phyloP scores from a whole-genome alignment of 163 green algal genomes.

The Volvox carteri region DNA sequence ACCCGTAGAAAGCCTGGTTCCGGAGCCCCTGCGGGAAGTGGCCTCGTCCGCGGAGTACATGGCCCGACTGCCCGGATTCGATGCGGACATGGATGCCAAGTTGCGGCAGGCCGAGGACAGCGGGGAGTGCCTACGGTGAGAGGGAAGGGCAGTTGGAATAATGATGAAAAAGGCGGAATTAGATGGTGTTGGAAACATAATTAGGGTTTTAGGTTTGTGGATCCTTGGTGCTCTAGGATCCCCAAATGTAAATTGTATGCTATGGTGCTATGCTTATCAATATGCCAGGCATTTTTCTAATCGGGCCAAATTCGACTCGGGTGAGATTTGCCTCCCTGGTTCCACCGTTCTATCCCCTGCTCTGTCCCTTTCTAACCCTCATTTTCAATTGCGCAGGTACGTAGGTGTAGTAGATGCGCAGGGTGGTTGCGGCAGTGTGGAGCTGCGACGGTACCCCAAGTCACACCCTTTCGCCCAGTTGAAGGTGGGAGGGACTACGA shows the following conservation, averaged over 20 bases:
- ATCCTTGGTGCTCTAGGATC: too few relatives aligned
- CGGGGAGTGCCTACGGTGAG: slow-evolving; percentile 89
- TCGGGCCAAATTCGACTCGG: too few relatives aligned
- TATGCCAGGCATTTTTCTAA: too few relatives aligned
- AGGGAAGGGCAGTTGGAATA: slow-evolving; percentile 52
- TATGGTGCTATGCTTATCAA: too few relatives aligned
- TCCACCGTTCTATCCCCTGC: too few relatives aligned
- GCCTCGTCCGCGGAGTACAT: slow-evolving; percentile 73
- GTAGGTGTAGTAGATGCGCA: slow-evolving; percentile 53
- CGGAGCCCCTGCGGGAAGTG: slow-evolving; percentile 61
- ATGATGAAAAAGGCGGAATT: too few relatives aligned
- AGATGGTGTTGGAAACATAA: too few relatives aligned
- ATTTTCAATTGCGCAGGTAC: too few relatives aligned
- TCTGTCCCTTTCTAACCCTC: too few relatives aligned
- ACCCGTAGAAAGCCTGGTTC: slow-evolving; percentile 79
- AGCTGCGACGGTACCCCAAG: slow-evolving; percentile 81
- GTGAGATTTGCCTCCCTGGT: too few relatives aligned
- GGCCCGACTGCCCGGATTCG: slow-evolving; percentile 75
- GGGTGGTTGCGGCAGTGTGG: slow-evolving; percentile 80
- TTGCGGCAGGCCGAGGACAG: slow-evolving; percentile 66
- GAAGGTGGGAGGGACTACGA: not conserved
- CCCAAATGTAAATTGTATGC: too few relatives aligned
- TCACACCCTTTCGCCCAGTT: slow-evolving; percentile 91
- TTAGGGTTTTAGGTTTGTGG: too few relatives aligned
- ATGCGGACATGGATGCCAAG: slow-evolving; percentile 73